Base-by-base conservation (phyloP, 2,329 filamentous ascomycete genomes). In the Pseudopyrenochaeta lycopersici region DNA sequence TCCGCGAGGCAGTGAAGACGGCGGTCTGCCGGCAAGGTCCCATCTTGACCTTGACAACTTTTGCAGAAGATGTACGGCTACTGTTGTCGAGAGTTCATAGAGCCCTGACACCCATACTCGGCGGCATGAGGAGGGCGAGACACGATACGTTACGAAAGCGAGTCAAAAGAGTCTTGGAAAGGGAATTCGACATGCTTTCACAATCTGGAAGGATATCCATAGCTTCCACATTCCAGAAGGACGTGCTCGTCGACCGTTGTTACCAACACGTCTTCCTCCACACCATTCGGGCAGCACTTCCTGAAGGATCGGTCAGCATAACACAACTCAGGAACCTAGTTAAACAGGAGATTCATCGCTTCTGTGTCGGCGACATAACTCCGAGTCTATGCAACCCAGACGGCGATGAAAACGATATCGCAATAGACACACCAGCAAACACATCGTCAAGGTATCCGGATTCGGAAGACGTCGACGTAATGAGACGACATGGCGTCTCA, bases 221-320 rank as follows among this genome's bases (percentile, higher is more conserved):
- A 20, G 33, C 23, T 29, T 31, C 27, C 12, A 10, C 10, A 11
- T 21, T 4, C 20, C 33, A 39, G 33, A 47, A 38, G 45, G n/a
- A 47, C 21, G 45, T 11, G 17, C n/a, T 38, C 33, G 6, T 48
- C 27, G 15, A 33, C 12, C 46, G 46, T 40, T 48, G 46, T 48
- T 48, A 48, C 17, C 35, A 48, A 7, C 36, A 48, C 27, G 23
- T 40, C 46, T 48, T 48, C 30, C 46, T 48, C n/a, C 36, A 48
- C 15, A 20, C 46, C 15, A 41, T 48, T 36, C 46, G 46, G 12
- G 38, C 35, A 47, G 12, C 32, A 35, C 32, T 35, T 35, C 32
- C 32, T n/a, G 32, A 48, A 33, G 33, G 33, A 21, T 40, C 45
- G n/a, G 23, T 47, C 21, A 40, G 20, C 15, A 5, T 29, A 47